These are phyloP conservation scores for Chaetomium tenue DNA, from an alignment of 495 filamentous ascomycete species.

Conservation along the genomic window DNA sequence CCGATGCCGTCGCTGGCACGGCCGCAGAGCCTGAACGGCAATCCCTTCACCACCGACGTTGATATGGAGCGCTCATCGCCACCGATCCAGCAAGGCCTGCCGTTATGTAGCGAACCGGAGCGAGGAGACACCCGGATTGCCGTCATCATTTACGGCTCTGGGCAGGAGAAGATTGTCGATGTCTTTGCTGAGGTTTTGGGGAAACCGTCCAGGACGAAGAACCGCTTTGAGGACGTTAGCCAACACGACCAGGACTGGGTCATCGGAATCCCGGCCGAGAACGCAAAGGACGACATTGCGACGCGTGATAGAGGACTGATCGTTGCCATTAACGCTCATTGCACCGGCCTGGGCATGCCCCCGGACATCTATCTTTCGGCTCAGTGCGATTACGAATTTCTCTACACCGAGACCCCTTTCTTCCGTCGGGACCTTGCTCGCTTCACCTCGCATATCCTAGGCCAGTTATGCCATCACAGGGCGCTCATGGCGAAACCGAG, in stretches of 20 bases:
- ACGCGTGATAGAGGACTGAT: conserved; percentile 50
- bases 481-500: conserved; percentile 70
- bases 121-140: conserved; percentile 53
- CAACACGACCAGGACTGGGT: conserved; percentile 53
- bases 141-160: conserved; percentile 60
- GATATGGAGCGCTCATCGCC: conserved; percentile 35
- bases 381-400: conserved; percentile 75
- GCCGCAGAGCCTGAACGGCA: conserved; percentile 35
- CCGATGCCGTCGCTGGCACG: conserved; percentile 37
- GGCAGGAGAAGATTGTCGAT: conserved; percentile 63
- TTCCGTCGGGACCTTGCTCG: conserved; percentile 72
- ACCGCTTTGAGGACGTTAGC: conserved; percentile 51
- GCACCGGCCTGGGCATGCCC: conserved; percentile 65
- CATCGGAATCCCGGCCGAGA: conserved; percentile 55
- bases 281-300: conserved; percentile 54
- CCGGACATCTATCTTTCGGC: conserved; percentile 62
- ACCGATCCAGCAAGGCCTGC: conserved; percentile 28
- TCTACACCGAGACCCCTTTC: conserved; percentile 69
- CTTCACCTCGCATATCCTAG: conserved; percentile 72
- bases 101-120: conserved; percentile 38
- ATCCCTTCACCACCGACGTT: conserved; percentile 24
- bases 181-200: conserved; percentile 68
- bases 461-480: conserved; percentile 71
- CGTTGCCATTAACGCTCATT: conserved; percentile 69
- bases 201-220: conserved; percentile 59